phyloP scores from a whole-genome alignment of 306 rosid genomes.

The Notholithocarpus densiflorus region DNA sequence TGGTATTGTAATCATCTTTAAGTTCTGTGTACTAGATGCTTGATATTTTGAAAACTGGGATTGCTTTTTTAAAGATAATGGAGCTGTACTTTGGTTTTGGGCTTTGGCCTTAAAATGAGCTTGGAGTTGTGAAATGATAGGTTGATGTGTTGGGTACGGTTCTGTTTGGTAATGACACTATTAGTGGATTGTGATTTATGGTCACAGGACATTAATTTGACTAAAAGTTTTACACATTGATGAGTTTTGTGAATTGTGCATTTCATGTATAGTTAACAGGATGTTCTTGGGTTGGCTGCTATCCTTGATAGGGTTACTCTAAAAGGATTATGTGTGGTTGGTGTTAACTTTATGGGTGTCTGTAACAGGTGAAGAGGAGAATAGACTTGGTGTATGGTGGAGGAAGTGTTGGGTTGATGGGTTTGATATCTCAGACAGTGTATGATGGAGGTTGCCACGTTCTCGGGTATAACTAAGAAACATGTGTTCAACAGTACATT shows the following conservation, averaged over 20 bases:
- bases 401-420: constrained; percentile 91
- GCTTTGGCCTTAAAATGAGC: not conserved
- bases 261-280: not conserved
- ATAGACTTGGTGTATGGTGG: constrained; percentile 94
- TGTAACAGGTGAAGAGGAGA: constrained; percentile 70
- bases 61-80: not conserved
- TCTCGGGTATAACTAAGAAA: constrained; percentile 56
- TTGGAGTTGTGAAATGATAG: not conserved
- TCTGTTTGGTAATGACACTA: constrained; percentile 8
- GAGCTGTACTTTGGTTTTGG: not conserved
- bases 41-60: constrained; percentile 7
- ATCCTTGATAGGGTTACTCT: constrained; percentile 6
- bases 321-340: constrained; percentile 2
- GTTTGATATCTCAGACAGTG: constrained; percentile 77
- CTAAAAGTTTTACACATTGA: constrained; percentile 8
- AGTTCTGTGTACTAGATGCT: constrained; percentile 20
- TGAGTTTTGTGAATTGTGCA: constrained; percentile 12
- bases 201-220: not conserved
- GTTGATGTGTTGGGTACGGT: not conserved
- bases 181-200: constrained; percentile 1
- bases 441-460: constrained; percentile 91
- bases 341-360: constrained; percentile 11
- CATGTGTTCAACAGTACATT: constrained; percentile 8
- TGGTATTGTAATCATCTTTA: not conserved
- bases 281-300: constrained; percentile 2